Evolutionary conservation across 352 stramenopile species (phyloP), one percentile per base, ranked within the genome.

Genomic region (Phytophthora ramorum): DNA sequence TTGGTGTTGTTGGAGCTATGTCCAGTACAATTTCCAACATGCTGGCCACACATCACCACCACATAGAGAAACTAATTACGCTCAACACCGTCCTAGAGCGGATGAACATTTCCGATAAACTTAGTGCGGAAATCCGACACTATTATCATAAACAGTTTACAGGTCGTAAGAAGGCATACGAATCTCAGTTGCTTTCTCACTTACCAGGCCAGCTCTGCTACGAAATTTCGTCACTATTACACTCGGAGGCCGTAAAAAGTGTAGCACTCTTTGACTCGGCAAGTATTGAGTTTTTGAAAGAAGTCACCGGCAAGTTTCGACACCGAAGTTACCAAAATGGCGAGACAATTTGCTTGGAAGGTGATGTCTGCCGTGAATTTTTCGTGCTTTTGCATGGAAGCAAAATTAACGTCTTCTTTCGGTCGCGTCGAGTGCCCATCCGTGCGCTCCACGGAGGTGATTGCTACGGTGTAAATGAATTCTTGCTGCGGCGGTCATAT

Each of bases 91-190:
- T 87, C 8, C 52, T 93, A 2, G 72, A 80, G 26, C 77, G 83
- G 16, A 85, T 85, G 47, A 24, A 58, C 4, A 77, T 93, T 30
- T 88, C 81, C 0, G 71, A 85, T 16, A 58, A 68, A 12, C 13
- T 72, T 14, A 72, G 64, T n/a, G 14, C 17, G 1, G 58, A 72
- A 38, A 59, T 72, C 17, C 81, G 83, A 4, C 76, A 72, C 14
- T 92, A 84, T 35, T 93, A 93, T 52, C 79, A 91, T 28, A 74
- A 85, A 26, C 83, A 93, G 46, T 88, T 87, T 38, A 79, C 82
- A n/a, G 78, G 78, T 16, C 73, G 86, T 16, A 81, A 91, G 35
- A 70, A 83, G 9, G 71, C 79, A 2, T 92, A 81, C 12, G 85
- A 93, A 28, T 80, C 76, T 0, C 67, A 86, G 9, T 55, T 93